phyloP scores from a whole-genome alignment of 2,329 filamentous ascomycete genomes.

The Zymoseptoria brevis region DNA sequence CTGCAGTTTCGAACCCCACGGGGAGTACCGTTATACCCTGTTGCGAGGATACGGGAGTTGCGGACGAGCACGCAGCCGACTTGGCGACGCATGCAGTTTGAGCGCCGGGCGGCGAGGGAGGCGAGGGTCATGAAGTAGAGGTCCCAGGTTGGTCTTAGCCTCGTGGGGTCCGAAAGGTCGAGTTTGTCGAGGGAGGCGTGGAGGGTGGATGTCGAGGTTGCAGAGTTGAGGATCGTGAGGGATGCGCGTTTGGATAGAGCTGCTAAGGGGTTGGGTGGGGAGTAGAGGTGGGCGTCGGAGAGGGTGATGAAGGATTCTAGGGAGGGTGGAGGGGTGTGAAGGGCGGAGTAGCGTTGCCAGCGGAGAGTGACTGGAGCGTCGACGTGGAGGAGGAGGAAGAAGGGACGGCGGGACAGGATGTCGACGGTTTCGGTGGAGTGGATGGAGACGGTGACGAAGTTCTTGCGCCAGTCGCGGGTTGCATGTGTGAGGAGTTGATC shows the following conservation, averaged over 20 bases:
- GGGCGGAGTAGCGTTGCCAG: constrained; percentile 63
- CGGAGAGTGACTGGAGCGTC: constrained; percentile 81
- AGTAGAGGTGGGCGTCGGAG: constrained; percentile 70
- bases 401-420: constrained; percentile 68
- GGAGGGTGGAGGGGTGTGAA: constrained; percentile 39
- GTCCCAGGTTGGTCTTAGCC: constrained; percentile 87
- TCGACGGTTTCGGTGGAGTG: constrained; percentile 66
- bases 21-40: constrained; percentile 97
- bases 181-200: constrained; percentile 64
- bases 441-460: constrained; percentile 82
- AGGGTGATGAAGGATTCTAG: constrained; percentile 54
- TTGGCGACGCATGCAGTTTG: constrained; percentile 96
- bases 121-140: constrained; percentile 98
- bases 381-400: constrained; percentile 86
- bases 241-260: constrained; percentile 74
- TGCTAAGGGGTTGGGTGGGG: constrained; percentile 54
- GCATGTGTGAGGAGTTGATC: constrained; percentile 73
- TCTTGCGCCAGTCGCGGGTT: constrained; percentile 71
- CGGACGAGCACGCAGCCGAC: constrained; percentile 90
- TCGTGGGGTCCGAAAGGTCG: constrained; percentile 67
- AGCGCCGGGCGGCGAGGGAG: constrained; percentile 77
- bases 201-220: constrained; percentile 61
- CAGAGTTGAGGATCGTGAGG: constrained; percentile 79
- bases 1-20: constrained; percentile 82
- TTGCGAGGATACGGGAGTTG: constrained; percentile 80